Percentiles rank a stretch among this genome's conserved stretches.
Evolutionary conservation across 257 asterid species (phyloP).

Genomic region (Gynochthodes officinalis): DNA sequence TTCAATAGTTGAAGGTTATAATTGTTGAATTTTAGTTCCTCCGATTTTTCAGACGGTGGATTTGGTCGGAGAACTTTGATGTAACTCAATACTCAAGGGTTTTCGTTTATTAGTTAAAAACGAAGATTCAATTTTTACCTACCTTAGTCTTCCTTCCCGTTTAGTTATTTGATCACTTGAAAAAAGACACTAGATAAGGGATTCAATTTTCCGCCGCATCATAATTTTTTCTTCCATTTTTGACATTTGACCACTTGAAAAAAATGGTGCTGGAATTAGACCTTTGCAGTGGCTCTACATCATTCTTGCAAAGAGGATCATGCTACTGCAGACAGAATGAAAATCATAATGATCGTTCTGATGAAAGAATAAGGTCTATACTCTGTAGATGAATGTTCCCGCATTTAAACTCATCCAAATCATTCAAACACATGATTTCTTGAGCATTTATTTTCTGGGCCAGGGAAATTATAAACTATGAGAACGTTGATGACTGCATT

Average conservation of each 20-base stretch:
- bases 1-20: neutral
- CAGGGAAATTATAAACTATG: neutral
- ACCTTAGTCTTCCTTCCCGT: no score
- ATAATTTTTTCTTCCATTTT: no score
- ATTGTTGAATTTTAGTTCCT: neutral
- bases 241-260: no score
- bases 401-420: neutral
- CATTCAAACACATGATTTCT: neutral
- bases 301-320: neutral
- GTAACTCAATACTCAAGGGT: no score
- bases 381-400: neutral
- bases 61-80: neutral
- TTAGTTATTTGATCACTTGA: no score
- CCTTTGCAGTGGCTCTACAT: neutral
- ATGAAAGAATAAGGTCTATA: neutral
- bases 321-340: neutral
- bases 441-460: neutral
- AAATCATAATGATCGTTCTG: neutral
- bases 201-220: no score
- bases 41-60: neutral
- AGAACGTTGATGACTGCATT: slow-evolving; percentile 12
- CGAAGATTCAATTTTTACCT: no score
- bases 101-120: no score
- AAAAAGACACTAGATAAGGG: no score
- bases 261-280: no score